These are phyloP conservation scores for Discostella pseudostelligera DNA, from an alignment of 108 stramenopile species.

Conservation along the genomic window DNA sequence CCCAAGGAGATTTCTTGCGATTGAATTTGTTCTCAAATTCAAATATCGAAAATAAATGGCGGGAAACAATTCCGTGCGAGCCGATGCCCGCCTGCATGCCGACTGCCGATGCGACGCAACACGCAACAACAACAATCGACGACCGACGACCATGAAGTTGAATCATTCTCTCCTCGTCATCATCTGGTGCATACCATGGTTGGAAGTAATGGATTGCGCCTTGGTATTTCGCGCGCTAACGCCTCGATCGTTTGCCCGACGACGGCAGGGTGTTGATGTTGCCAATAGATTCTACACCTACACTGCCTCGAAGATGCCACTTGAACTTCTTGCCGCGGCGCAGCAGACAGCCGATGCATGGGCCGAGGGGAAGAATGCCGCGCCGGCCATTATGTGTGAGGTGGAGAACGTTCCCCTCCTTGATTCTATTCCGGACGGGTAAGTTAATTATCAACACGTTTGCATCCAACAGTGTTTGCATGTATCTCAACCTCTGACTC, in stretches of 20 bases:
- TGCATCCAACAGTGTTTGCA: background rate
- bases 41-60: too few species aligned
- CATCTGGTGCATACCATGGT: constrained; percentile 3
- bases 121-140: too few species aligned
- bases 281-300: background rate
- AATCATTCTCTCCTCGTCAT: background rate
- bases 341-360: constrained; percentile 19
- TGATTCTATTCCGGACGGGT: constrained; percentile 41
- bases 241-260: background rate
- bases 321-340: too few species aligned
- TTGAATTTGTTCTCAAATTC: too few species aligned
- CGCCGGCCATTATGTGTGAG: constrained; percentile 39
- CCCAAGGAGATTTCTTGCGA: too few species aligned
- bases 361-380: constrained; percentile 37
- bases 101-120: too few species aligned
- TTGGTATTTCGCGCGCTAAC: constrained; percentile 5
- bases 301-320: constrained; percentile 6
- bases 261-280: background rate
- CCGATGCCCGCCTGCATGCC: too few species aligned
- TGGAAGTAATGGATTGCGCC: constrained; percentile 1
- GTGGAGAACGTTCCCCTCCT: constrained; percentile 40
- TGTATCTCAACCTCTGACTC: background rate
- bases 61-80: too few species aligned
- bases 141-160: too few species aligned
- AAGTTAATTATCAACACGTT: too few species aligned